Conservation (phyloP, 2,329 filamentous ascomycete genomes). For the Aspergillus sp. region DNA sequence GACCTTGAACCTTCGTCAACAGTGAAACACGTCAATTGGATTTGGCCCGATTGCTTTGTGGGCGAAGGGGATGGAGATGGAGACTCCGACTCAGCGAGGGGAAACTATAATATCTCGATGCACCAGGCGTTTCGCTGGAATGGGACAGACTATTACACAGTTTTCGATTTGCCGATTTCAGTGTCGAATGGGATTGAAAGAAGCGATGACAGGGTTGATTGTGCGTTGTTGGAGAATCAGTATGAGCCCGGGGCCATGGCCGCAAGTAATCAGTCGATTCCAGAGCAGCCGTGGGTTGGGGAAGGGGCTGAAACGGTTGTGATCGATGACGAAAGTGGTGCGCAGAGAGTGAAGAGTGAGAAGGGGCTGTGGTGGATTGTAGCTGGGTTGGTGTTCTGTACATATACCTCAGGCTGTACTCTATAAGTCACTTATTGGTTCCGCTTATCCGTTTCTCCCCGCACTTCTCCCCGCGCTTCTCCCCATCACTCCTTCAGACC, state of each 20-base stretch:
- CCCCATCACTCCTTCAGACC: too few species aligned
- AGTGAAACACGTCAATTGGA: constrained; percentile 72
- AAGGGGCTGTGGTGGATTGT: too few species aligned
- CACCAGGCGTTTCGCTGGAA: constrained; percentile 70
- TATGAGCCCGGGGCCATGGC: background rate
- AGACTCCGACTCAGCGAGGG: constrained; percentile 53
- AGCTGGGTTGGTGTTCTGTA: too few species aligned
- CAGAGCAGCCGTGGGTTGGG: too few species aligned
- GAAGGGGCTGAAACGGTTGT: too few species aligned
- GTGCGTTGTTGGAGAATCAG: constrained; percentile 19
- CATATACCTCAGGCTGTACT: too few species aligned
- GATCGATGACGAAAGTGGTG: too few species aligned
- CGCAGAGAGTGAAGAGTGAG: too few species aligned
- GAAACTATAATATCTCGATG: constrained; percentile 70
- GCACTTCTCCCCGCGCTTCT: too few species aligned
- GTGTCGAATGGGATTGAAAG: constrained; percentile 63
- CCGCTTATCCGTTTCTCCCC: too few species aligned
- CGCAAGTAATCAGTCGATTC: too few species aligned
- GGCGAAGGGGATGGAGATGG: constrained; percentile 59
- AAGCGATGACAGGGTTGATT: constrained; percentile 24
- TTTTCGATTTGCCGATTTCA: constrained; percentile 69
- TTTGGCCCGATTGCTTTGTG: constrained; percentile 68
- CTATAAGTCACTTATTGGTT: too few species aligned
- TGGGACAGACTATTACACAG: constrained; percentile 63
- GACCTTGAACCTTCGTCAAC: constrained; percentile 64